phyloP scores from a whole-genome alignment of 1,139 yeast species.

The Insectozyma bohioensis region DNA sequence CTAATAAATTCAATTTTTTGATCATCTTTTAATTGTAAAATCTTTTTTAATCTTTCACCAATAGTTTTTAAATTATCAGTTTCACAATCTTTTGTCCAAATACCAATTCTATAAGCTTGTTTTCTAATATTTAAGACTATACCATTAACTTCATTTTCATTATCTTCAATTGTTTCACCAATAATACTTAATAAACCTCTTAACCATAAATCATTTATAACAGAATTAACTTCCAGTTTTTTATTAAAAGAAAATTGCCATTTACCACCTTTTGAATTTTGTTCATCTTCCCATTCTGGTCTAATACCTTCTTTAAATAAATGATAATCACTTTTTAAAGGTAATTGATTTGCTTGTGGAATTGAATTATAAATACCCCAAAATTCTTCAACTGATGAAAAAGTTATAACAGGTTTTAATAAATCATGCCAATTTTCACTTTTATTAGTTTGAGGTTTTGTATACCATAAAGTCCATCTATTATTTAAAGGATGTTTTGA shows the following conservation, averaged over 20 bases:
- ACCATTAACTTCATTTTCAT: constrained; percentile 90
- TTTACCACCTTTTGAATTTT: constrained; percentile 90
- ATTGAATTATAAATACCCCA: constrained; percentile 98
- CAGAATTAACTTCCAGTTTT: constrained; percentile 56
- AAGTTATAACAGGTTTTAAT: constrained; percentile 89
- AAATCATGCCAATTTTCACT: constrained; percentile 92
- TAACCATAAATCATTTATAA: constrained; percentile 91
- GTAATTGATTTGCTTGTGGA: constrained; percentile 90
- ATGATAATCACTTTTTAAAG: constrained; percentile 91
- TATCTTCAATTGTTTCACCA: constrained; percentile 94
- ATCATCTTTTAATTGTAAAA: constrained; percentile 64
- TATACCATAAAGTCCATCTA: constrained; percentile 97
- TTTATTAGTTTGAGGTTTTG: constrained; percentile 81
- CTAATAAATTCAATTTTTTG: constrained; percentile 76
- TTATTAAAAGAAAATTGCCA: constrained; percentile 77
- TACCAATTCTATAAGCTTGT: constrained; percentile 78
- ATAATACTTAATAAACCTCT: constrained; percentile 86
- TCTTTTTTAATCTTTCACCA: constrained; percentile 84
- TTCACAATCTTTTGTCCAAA: constrained; percentile 89
- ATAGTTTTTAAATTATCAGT: constrained; percentile 62
- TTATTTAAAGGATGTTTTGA: constrained; percentile 90
- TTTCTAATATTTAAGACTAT: constrained; percentile 88
- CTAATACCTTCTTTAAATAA: constrained; percentile 91
- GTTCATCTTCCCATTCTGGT: constrained; percentile 98
- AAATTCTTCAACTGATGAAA: constrained; percentile 93